These are phyloP conservation scores for Chaetoceros muelleri DNA, from an alignment of 108 stramenopile genomes.

Conservation along the genomic window DNA sequence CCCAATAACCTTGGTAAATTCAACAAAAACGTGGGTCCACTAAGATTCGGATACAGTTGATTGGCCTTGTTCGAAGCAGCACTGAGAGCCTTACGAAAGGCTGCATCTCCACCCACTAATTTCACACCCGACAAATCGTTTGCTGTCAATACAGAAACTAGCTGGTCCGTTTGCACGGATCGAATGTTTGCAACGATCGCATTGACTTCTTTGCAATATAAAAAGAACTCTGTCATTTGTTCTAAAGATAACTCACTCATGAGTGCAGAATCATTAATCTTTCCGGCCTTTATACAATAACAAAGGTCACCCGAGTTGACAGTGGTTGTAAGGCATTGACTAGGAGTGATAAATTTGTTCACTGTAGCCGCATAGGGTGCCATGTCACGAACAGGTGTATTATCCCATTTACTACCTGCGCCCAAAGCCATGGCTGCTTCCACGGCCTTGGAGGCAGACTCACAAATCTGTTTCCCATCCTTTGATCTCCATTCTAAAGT, in stretches of 20 bases:
- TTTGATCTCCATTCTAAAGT: conserved; percentile 41
- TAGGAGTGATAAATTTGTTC: conserved; percentile 33
- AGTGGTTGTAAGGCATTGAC: conserved; percentile 39
- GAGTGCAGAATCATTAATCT: conserved; percentile 60
- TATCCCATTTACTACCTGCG: conserved; percentile 45
- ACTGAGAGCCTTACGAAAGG: conserved; percentile 52
- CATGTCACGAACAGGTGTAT: conserved; percentile 39
- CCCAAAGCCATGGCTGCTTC: conserved; percentile 16
- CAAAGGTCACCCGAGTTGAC: conserved; percentile 42
- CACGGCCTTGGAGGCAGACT: conserved; percentile 41
- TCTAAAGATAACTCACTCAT: conserved; percentile 48
- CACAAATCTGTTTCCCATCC: conserved; percentile 41
- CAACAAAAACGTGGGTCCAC: conserved; percentile 60
- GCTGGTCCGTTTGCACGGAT: conserved; percentile 29
- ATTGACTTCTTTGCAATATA: conserved; percentile 76
- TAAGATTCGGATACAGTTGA: conserved; percentile 45
- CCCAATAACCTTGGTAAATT: conserved; percentile 58
- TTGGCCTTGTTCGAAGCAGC: conserved; percentile 51
- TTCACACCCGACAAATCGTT: conserved; percentile 65
- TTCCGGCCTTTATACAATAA: conserved; percentile 75
- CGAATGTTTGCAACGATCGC: conserved; percentile 47
- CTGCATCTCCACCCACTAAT: conserved; percentile 43
- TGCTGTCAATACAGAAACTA: conserved; percentile 47
- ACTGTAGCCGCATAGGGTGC: conserved; percentile 44
- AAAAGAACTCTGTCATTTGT: conserved; percentile 61